A percentile compares a stretch with the other conserved stretches of the same genome.
These are phyloP conservation scores for Flaveria sonorensis DNA, from an alignment of 129 eudicot species.

Conservation along the genomic window DNA sequence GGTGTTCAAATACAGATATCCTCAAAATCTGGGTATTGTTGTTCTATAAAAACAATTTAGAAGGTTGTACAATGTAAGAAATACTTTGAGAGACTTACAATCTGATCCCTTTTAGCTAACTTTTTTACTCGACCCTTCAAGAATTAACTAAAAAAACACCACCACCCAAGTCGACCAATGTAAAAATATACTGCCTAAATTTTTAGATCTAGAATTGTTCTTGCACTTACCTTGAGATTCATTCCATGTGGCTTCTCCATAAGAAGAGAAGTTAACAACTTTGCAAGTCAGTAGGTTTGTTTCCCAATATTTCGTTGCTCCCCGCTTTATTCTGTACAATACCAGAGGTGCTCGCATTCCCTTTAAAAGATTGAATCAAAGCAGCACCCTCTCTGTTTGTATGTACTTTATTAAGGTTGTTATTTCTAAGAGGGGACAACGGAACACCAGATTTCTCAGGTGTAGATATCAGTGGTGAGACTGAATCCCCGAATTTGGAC, in stretches of 20 bases:
- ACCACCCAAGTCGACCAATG: background rate
- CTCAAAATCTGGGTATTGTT: too few species aligned
- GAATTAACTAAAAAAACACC: background rate
- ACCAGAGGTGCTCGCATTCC: conserved; percentile 37
- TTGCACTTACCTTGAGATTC: conserved; percentile 66
- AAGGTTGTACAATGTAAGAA: background rate
- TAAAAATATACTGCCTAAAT: background rate
- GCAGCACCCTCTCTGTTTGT: conserved; percentile 42
- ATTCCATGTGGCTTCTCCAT: conserved; percentile 78
- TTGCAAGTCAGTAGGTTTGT: conserved; percentile 55
- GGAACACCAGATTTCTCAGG: conserved; percentile 56
- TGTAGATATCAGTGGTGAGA: conserved; percentile 73
- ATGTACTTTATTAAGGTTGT: conserved; percentile 49
- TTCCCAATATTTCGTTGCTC: conserved; percentile 39
- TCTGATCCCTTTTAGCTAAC: conserved; percentile 3
- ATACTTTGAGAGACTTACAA: conserved; percentile 6
- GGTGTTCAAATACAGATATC: too few species aligned
- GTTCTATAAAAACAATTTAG: background rate
- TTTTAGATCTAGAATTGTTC: conserved; percentile 11
- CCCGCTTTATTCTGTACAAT: conserved; percentile 41
- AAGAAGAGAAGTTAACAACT: conserved; percentile 62
- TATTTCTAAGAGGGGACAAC: conserved; percentile 62
- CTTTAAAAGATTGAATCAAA: conserved; percentile 48
- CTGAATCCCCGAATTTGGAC: conserved; percentile 65
- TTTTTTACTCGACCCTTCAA: background rate